phyloP scores from a whole-genome alignment of 371 early-diverging fungal genomes.

The Nematocida minor region DNA sequence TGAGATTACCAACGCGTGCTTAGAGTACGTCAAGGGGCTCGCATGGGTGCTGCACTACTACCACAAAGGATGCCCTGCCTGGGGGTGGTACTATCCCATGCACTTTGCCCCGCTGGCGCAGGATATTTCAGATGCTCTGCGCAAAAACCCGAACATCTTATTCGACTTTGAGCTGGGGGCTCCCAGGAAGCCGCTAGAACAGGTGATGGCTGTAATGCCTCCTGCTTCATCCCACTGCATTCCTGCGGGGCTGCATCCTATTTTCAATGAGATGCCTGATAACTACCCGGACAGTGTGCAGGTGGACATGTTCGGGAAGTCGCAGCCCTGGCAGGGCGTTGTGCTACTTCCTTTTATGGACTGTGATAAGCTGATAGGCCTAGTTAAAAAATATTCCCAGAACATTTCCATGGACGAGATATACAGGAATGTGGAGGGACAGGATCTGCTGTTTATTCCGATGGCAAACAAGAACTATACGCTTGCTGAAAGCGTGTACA shows the following conservation, averaged over 20 bases:
- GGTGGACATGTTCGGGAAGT: slow-evolving; percentile 91
- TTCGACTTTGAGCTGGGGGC: slow-evolving; percentile 69
- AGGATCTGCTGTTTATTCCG: slow-evolving; percentile 35
- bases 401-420: slow-evolving; percentile 43
- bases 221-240: slow-evolving; percentile 68
- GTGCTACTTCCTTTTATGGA: slow-evolving; percentile 63
- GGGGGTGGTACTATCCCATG: slow-evolving; percentile 95
- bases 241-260: slow-evolving; percentile 68
- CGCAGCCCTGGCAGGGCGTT: slow-evolving; percentile 83
- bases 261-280: slow-evolving; percentile 79
- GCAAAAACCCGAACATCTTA: slow-evolving; percentile 67
- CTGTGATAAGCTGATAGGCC: slow-evolving; percentile 35
- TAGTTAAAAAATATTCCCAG: slow-evolving; percentile 7
- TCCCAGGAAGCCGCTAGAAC: slow-evolving; percentile 80
- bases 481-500: slow-evolving; percentile 44
- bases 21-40: slow-evolving; percentile 85
- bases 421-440: slow-evolving; percentile 52
- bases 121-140: slow-evolving; percentile 69
- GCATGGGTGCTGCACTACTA: slow-evolving; percentile 95
- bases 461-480: slow-evolving; percentile 14
- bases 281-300: slow-evolving; percentile 83
- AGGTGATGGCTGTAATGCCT: slow-evolving; percentile 92
- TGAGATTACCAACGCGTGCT: slow-evolving; percentile 66
- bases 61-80: slow-evolving; percentile 82
- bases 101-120: slow-evolving; percentile 91